Conservation (phyloP, 2,329 filamentous ascomycete species). For the Claviceps pazoutovae region DNA sequence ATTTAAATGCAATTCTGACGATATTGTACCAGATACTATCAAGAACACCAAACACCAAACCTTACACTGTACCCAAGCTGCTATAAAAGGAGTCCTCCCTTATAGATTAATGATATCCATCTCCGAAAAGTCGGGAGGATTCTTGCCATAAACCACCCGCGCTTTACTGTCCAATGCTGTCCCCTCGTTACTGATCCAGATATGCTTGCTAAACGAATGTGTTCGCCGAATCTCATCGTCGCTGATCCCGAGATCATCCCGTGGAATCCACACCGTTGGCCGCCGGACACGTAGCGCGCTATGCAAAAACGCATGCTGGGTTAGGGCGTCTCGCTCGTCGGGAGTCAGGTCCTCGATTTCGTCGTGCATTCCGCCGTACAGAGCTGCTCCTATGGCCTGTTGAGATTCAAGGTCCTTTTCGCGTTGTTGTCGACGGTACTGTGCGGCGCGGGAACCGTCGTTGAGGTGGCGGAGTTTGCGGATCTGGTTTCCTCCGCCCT, state of each 20-base stretch:
- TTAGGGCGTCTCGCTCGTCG: constrained; percentile 72
- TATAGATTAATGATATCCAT: constrained; percentile 72
- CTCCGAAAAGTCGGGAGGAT: constrained; percentile 82
- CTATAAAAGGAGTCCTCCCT: no score
- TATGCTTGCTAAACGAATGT: constrained; percentile 57
- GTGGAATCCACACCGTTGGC: constrained; percentile 87
- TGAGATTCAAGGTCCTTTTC: constrained; percentile 58
- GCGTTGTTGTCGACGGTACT: constrained; percentile 34
- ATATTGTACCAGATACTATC: no score
- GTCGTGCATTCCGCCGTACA: constrained; percentile 80
- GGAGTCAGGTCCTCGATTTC: constrained; percentile 90
- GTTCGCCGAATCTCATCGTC: constrained; percentile 82
- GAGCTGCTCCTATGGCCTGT: constrained; percentile 57
- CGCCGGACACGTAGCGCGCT: constrained; percentile 70
- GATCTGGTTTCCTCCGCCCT: constrained; percentile 34
- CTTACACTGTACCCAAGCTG: no score
- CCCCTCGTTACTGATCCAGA: constrained; percentile 92
- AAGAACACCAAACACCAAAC: no score
- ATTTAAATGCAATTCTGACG: no score
- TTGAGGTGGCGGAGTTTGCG: constrained; percentile 25
- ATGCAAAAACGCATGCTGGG: constrained; percentile 82
- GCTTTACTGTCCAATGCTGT: constrained; percentile 75
- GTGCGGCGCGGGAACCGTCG: constrained; percentile 25
- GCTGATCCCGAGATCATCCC: constrained; percentile 77
- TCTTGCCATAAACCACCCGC: constrained; percentile 69